Percentiles rank a stretch among this genome's conserved stretches.
Evolutionary conservation across 1,284 basidiomycete species (phyloP).

Genomic region (Malassezia psittaci): DNA sequence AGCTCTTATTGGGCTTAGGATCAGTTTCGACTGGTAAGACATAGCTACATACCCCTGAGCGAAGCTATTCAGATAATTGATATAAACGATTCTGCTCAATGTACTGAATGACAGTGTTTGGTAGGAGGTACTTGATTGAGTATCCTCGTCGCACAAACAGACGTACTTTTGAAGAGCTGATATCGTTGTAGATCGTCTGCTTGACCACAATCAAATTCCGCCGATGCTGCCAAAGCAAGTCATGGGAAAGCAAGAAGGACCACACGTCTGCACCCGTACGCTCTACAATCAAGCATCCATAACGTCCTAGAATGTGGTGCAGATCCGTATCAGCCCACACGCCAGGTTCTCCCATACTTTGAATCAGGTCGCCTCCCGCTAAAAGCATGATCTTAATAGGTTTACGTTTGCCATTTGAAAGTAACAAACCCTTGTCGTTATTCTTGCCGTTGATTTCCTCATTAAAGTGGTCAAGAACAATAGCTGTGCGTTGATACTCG

Average conservation of each 20-base stretch:
- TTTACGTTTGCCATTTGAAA: slow-evolving; percentile 31
- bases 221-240: slow-evolving; percentile 54
- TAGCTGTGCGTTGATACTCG: slow-evolving; percentile 81
- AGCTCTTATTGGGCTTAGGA: slow-evolving; percentile 32
- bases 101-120: slow-evolving; percentile 83
- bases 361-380: slow-evolving; percentile 91
- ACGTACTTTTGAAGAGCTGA: slow-evolving; percentile 55
- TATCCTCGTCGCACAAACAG: slow-evolving; percentile 84
- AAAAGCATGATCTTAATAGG: slow-evolving; percentile 70
- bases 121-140: slow-evolving; percentile 84
- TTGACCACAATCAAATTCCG: slow-evolving; percentile 75
- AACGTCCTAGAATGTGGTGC: slow-evolving; percentile 86
- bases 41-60: slow-evolving; percentile 9
- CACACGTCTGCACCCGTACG: slow-evolving; percentile 82
- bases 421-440: slow-evolving; percentile 29
- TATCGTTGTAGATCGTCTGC: slow-evolving; percentile 96
- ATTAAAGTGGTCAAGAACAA: slow-evolving; percentile 92
- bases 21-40: neutral
- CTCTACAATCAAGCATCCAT: slow-evolving; percentile 90
- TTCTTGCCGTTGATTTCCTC: slow-evolving; percentile 68
- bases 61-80: neutral
- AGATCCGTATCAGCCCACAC: slow-evolving; percentile 94
- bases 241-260: slow-evolving; percentile 55
- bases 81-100: slow-evolving; percentile 66
- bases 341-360: slow-evolving; percentile 96